phyloP scores from a whole-genome alignment of 78 protist genomes.

The Dictyostelium firmibasis region DNA sequence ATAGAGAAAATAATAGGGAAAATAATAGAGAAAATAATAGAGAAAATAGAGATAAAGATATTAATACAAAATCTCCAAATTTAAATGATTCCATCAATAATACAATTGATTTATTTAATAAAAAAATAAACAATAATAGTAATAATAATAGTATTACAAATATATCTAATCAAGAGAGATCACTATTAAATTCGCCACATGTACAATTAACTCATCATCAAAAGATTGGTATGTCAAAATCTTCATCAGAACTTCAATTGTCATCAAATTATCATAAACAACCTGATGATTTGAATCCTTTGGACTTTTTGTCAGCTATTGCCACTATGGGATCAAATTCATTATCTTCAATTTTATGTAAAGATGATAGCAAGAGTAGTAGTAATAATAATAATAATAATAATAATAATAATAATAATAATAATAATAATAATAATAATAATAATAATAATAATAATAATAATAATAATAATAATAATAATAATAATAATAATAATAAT shows the following conservation, averaged over 20 bases:
- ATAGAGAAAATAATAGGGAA: not conserved
- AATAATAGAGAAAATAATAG: not conserved
- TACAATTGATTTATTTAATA: not conserved
- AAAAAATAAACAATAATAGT: not conserved
- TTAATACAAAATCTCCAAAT: not conserved
- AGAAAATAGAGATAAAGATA: not conserved
- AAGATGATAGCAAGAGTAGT: not conserved
- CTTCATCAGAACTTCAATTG: not conserved
- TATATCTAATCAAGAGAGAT: not conserved
- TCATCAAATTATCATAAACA: not conserved
- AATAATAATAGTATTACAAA: not conserved
- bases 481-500: not conserved
- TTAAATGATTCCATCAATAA: not conserved
- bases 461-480: not conserved
- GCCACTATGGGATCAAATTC: conserved; percentile 2
- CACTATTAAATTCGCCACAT: not conserved
- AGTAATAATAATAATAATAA: not conserved
- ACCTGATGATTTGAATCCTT: not conserved
- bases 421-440: not conserved
- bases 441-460: not conserved
- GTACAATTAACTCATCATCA: not conserved
- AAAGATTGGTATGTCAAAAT: not conserved
- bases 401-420: not conserved
- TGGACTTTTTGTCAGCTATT: not conserved
- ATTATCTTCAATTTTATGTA: not conserved